A percentile compares a stretch with the other conserved stretches of the same genome.
These are phyloP conservation scores for Sarcomyxa edulis DNA, from an alignment of 768 basidiomycete species.

Conservation along the genomic window DNA sequence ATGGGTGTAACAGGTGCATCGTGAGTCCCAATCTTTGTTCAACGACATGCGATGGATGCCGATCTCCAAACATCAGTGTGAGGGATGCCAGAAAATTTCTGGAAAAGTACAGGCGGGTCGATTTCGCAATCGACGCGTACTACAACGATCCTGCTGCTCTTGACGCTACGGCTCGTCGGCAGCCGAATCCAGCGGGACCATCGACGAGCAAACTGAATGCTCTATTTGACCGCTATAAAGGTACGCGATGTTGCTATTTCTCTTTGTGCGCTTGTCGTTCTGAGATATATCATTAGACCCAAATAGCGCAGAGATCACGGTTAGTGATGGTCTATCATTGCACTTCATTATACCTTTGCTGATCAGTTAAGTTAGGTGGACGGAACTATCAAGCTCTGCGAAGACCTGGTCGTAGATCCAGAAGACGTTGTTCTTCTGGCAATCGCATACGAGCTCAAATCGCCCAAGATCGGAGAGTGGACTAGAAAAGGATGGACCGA, in stretches of 20 bases:
- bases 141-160: constrained; percentile 50
- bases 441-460: constrained; percentile 77
- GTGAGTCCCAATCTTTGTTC: constrained; percentile 49
- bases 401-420: constrained; percentile 63
- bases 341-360: too few species aligned
- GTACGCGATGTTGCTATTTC: constrained; percentile 22
- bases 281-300: constrained; percentile 35
- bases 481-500: constrained; percentile 66
- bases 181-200: constrained; percentile 21
- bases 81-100: constrained; percentile 65
- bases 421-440: constrained; percentile 82
- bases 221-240: constrained; percentile 69
- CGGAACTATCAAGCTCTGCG: constrained; percentile 75
- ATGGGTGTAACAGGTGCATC: constrained; percentile 63
- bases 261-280: background rate
- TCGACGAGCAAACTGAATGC: constrained; percentile 49
- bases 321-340: too few species aligned
- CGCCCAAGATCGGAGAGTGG: constrained; percentile 71
- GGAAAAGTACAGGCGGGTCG: constrained; percentile 64
- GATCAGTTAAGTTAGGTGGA: too few species aligned
- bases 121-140: constrained; percentile 70
- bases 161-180: constrained; percentile 15
- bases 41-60: background rate
- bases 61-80: constrained; percentile 20
- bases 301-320: constrained; percentile 57